These are phyloP conservation scores for Saturnispora hagleri DNA, from an alignment of 805 yeast species.

Conservation along the genomic window DNA sequence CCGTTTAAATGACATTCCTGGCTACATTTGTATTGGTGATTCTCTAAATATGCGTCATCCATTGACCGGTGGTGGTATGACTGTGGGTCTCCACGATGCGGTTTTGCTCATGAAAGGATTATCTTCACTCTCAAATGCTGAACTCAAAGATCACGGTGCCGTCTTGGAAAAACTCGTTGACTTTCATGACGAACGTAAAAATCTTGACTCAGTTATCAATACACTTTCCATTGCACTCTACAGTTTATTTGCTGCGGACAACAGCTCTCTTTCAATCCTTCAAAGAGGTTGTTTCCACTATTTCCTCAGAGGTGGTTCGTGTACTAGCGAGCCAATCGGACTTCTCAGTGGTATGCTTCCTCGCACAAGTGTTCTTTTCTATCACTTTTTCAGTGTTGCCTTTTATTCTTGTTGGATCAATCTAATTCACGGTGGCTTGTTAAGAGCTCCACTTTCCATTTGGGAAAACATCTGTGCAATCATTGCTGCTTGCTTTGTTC, in stretches of 20 bases:
- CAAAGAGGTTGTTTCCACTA: slow-evolving; percentile 87
- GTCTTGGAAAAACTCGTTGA: slow-evolving; percentile 49
- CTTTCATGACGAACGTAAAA: slow-evolving; percentile 74
- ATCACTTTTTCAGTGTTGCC: slow-evolving; percentile 88
- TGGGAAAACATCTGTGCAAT: slow-evolving; percentile 60
- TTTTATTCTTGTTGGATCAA: slow-evolving; percentile 71
- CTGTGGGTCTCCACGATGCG: slow-evolving; percentile 88
- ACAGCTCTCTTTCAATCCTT: slow-evolving; percentile 50
- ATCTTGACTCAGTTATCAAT: slow-evolving; percentile 75
- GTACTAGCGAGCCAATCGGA: slow-evolving; percentile 70
- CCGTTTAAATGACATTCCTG: slow-evolving; percentile 55
- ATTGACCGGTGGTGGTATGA: slow-evolving; percentile 98
- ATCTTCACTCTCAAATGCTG: slow-evolving; percentile 42
- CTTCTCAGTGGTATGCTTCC: slow-evolving; percentile 78
- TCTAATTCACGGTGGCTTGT: slow-evolving; percentile 55
- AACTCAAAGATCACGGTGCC: slow-evolving; percentile 46
- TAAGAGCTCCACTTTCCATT: slow-evolving; percentile 58
- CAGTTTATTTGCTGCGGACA: slow-evolving; percentile 83
- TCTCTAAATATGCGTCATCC: slow-evolving; percentile 98
- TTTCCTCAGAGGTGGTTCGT: slow-evolving; percentile 76
- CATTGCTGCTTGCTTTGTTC: slow-evolving; percentile 65
- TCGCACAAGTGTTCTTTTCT: slow-evolving; percentile 61
- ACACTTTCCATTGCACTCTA: slow-evolving; percentile 86
- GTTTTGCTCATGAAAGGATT: slow-evolving; percentile 57
- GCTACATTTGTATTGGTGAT: slow-evolving; percentile 81